Evolutionary conservation across 1,284 basidiomycete genomes (phyloP).

Genomic region (Rhodotorula sp.): DNA sequence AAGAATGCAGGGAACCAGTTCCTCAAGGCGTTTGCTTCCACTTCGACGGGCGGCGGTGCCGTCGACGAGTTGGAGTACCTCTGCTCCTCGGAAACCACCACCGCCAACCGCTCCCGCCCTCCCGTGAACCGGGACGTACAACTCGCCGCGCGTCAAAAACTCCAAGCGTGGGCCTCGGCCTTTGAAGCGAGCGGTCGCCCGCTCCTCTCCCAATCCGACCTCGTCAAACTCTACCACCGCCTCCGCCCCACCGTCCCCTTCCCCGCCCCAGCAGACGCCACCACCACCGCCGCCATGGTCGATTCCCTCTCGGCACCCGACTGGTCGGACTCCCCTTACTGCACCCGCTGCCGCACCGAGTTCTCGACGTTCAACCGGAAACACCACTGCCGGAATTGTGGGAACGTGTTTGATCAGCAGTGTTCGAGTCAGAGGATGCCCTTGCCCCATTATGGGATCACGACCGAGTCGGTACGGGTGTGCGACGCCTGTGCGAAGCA

Average conservation of each 20-base stretch:
- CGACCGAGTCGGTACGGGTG: constrained; percentile 81
- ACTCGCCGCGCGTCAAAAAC: constrained; percentile 69
- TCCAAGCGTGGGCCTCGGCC: constrained; percentile 91
- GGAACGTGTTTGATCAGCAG: constrained; percentile 90
- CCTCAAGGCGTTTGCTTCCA: constrained; percentile 65
- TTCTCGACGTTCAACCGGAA: constrained; percentile 97
- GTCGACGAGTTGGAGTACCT: constrained; percentile 91
- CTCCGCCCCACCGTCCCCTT: constrained; percentile 78
- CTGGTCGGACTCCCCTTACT: constrained; percentile 95
- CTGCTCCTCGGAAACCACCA: constrained; percentile 45
- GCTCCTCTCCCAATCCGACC: constrained; percentile 59
- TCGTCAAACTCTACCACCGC: constrained; percentile 75
- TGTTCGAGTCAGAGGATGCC: constrained; percentile 84
- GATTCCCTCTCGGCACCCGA: constrained; percentile 83
- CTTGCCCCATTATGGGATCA: constrained; percentile 88
- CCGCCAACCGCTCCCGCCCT: constrained; percentile 17
- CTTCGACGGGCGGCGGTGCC: constrained; percentile 38
- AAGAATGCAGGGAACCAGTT: constrained; percentile 98
- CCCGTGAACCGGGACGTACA: constrained; percentile 75
- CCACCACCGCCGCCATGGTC: constrained; percentile 73
- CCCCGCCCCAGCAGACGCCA: constrained; percentile 68
- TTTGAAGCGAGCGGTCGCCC: constrained; percentile 72
- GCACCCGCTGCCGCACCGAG: constrained; percentile 83
- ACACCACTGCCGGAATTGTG: constrained; percentile 98
- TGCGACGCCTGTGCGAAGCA: constrained; percentile 87